Evolutionary conservation across 129 eudicot species (phyloP).

Genomic region (Escallonia rubra): DNA sequence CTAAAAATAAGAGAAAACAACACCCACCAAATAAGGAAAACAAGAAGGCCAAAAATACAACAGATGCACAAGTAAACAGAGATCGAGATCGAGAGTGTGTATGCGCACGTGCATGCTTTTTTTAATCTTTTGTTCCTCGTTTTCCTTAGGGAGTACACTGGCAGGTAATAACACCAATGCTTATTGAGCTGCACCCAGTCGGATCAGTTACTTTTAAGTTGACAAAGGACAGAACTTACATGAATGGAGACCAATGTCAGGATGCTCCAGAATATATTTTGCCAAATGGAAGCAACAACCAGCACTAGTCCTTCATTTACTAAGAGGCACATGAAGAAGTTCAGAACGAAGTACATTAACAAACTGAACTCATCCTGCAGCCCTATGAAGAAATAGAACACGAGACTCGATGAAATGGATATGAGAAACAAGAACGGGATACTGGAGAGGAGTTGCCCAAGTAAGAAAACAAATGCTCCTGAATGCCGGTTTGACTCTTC

Average conservation of each 20-base stretch:
- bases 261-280: slow-evolving; percentile 70
- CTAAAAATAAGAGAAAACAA: no score
- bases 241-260: slow-evolving; percentile 53
- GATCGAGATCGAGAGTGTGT: no score
- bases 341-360: slow-evolving; percentile 83
- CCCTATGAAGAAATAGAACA: slow-evolving; percentile 81
- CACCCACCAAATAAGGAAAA: no score
- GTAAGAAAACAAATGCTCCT: slow-evolving; percentile 62
- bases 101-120: no score
- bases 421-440: slow-evolving; percentile 86
- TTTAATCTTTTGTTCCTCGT: no score
- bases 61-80: no score
- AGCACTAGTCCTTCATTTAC: slow-evolving; percentile 81
- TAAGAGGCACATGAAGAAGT: slow-evolving; percentile 78
- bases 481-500: slow-evolving; percentile 81
- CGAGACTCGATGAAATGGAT: slow-evolving; percentile 82
- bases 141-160: no score
- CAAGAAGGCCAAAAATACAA: no score
- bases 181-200: no score
- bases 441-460: slow-evolving; percentile 79
- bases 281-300: slow-evolving; percentile 53
- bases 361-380: slow-evolving; percentile 67
- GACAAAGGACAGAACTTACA: slow-evolving; percentile 36
- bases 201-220: no score
- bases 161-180: no score